Conservation (phyloP, 2,329 filamentous ascomycete species). For the Fusarium sp. region DNA sequence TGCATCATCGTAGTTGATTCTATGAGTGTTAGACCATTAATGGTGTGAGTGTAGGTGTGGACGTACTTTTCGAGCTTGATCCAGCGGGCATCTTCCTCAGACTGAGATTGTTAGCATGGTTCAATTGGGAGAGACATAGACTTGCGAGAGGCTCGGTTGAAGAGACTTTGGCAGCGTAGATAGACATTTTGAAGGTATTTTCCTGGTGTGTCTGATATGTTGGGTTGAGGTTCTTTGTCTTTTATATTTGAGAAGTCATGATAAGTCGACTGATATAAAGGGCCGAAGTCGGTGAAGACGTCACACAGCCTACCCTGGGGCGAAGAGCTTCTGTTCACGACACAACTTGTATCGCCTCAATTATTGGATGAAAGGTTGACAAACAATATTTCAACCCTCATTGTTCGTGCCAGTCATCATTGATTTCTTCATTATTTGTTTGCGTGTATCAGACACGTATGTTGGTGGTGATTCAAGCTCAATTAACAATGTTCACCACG, state of each 20-base stretch:
- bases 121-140: neutral
- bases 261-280: slow-evolving; percentile 9
- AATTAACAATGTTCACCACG: neutral
- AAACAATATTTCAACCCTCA: accelerated
- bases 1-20: slow-evolving; percentile 74
- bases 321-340: neutral
- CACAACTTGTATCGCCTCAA: neutral
- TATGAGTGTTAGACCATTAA: slow-evolving; percentile 45
- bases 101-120: slow-evolving; percentile 49
- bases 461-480: neutral
- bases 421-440: accelerated
- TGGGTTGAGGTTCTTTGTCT: too few relatives aligned
- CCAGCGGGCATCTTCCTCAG: slow-evolving; percentile 68
- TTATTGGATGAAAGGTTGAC: neutral
- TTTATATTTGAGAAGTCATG: slow-evolving; percentile 11
- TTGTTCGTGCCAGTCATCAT: accelerated
- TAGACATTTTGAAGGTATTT: too few relatives aligned
- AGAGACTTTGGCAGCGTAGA: slow-evolving; percentile 57
- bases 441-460: too few relatives aligned
- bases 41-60: neutral
- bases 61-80: slow-evolving; percentile 68
- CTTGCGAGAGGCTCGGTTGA: slow-evolving; percentile 60
- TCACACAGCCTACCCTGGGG: slow-evolving; percentile 38
- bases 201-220: too few relatives aligned
- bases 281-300: slow-evolving; percentile 38